These are phyloP conservation scores for Chionographis japonica DNA, from an alignment of 106 monocot species.

Conservation along the genomic window DNA sequence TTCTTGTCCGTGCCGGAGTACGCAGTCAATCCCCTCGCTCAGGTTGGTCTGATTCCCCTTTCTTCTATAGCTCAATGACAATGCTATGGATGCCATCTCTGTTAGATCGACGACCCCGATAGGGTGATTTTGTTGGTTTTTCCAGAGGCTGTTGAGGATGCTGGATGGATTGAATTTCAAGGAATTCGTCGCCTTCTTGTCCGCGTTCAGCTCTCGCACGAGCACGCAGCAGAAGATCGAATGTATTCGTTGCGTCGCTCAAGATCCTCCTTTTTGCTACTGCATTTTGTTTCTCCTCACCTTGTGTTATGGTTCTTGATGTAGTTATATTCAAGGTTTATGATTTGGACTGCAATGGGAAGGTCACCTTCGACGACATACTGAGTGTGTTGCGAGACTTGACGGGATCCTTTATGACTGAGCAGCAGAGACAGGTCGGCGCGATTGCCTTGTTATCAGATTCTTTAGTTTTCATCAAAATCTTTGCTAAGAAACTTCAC, in stretches of 20 bases:
- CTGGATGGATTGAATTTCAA: slow-evolving; percentile 67
- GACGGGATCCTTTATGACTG: slow-evolving; percentile 61
- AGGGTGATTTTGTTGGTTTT: slow-evolving; percentile 3
- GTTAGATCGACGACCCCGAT: too few relatives aligned
- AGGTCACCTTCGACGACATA: slow-evolving; percentile 57
- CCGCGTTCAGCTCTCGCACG: slow-evolving; percentile 52
- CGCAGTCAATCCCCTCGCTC: slow-evolving; percentile 58
- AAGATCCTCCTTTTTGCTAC: background rate
- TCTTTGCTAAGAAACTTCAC: too few relatives aligned
- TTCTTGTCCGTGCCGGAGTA: slow-evolving; percentile 69
- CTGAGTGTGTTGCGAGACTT: slow-evolving; percentile 47
- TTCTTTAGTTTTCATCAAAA: background rate
- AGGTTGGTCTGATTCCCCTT: slow-evolving; percentile 16
- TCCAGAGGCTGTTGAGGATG: slow-evolving; percentile 57
- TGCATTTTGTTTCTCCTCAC: background rate
- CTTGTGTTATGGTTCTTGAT: slow-evolving; percentile 4
- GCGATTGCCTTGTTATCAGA: background rate
- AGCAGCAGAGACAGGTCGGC: slow-evolving; percentile 64
- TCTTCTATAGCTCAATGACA: too few relatives aligned
- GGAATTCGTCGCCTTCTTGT: slow-evolving; percentile 62
- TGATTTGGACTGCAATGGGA: slow-evolving; percentile 64
- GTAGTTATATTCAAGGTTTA: slow-evolving; percentile 80
- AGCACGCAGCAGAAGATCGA: slow-evolving; percentile 52
- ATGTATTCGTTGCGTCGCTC: slow-evolving; percentile 7
- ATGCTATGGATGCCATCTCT: too few relatives aligned